Base-by-base conservation (phyloP, 257 asterid genomes). In the Verbascum thapsus region DNA sequence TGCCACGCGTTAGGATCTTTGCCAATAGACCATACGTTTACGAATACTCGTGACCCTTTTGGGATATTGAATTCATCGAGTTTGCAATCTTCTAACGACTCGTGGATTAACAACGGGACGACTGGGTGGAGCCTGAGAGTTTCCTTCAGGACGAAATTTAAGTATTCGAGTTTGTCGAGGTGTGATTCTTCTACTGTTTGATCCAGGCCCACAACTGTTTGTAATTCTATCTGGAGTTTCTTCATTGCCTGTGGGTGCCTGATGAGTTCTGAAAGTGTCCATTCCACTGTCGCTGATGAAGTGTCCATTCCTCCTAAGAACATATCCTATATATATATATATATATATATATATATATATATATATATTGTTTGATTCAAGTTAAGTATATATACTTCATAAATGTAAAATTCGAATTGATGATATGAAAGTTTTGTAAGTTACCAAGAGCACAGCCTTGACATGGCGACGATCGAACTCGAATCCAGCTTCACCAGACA, bases 401-500 rank as follows among this genome's bases (percentile, higher is more conserved):
- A n/a, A n/a, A n/a, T n/a, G n/a, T n/a, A n/a, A n/a, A n/a, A n/a
- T n/a, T n/a, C n/a, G n/a, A n/a, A n/a, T n/a, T n/a, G n/a, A n/a
- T n/a, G n/a, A n/a, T n/a, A n/a, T n/a, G n/a, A n/a, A n/a, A n/a
- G n/a, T n/a, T n/a, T n/a, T n/a, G n/a, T n/a, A 26, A 26, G 12
- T 49, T 72, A 77, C 82, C 76, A 72, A n/a, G 9, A 77, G 63
- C 37, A 77, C 76, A 2, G 73, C 73, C 63, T 77, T 77, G 13
- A 77, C 76, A 66, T 77, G 73, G 47, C 78, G 65, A 48, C 79
- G 79, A 20, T 73, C 76, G 52, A 77, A 77, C 16, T 77, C 78
- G 17, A 77, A 73, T 8, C 47, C 64, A 9, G 79, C 70, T 10
- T 77, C 68, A 5, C 76, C 79, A 1, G 73, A 56, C 44, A 73